phyloP scores from a whole-genome alignment of 495 filamentous ascomycete genomes.

The Hypoxylon fuscum region DNA sequence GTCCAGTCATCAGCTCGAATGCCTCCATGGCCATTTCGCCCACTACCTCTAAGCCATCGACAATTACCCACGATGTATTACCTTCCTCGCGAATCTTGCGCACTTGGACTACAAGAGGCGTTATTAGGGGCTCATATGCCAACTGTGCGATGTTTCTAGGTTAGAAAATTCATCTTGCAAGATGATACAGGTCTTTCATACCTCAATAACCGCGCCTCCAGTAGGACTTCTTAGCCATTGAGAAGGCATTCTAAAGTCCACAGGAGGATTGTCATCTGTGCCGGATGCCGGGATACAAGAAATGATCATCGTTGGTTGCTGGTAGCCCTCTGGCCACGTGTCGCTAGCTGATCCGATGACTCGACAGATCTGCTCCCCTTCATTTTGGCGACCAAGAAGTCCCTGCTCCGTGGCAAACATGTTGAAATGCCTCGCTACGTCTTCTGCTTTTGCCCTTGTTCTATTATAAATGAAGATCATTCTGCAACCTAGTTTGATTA shows the following conservation, averaged over 20 bases:
- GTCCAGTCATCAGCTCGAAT: slow-evolving; percentile 85
- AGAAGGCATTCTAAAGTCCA: slow-evolving; percentile 78
- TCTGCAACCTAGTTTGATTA: slow-evolving; percentile 79
- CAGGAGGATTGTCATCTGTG: slow-evolving; percentile 67
- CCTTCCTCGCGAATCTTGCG: slow-evolving; percentile 65
- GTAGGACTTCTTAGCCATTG: slow-evolving; percentile 80
- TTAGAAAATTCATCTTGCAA: slow-evolving; percentile 4
- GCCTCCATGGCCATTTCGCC: slow-evolving; percentile 84
- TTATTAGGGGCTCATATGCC: slow-evolving; percentile 77
- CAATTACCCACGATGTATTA: slow-evolving; percentile 74
- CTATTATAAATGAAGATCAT: slow-evolving; percentile 84
- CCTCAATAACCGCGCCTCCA: slow-evolving; percentile 82
- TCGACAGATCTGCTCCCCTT: slow-evolving; percentile 62
- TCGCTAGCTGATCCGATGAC: slow-evolving; percentile 67
- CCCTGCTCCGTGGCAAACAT: slow-evolving; percentile 48
- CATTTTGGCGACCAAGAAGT: slow-evolving; percentile 52
- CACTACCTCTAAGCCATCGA: slow-evolving; percentile 83
- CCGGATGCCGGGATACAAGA: slow-evolving; percentile 78
- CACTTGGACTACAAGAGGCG: slow-evolving; percentile 72
- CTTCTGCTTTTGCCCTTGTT: slow-evolving; percentile 66
- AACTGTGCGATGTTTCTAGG: slow-evolving; percentile 50
- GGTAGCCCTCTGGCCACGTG: slow-evolving; percentile 70
- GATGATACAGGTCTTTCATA: slow-evolving; percentile 30
- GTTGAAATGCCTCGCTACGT: slow-evolving; percentile 79
- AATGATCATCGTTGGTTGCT: slow-evolving; percentile 77